Evolutionary conservation across 2,329 filamentous ascomycete genomes (phyloP).

Genomic region (Fusarium penzigii): DNA sequence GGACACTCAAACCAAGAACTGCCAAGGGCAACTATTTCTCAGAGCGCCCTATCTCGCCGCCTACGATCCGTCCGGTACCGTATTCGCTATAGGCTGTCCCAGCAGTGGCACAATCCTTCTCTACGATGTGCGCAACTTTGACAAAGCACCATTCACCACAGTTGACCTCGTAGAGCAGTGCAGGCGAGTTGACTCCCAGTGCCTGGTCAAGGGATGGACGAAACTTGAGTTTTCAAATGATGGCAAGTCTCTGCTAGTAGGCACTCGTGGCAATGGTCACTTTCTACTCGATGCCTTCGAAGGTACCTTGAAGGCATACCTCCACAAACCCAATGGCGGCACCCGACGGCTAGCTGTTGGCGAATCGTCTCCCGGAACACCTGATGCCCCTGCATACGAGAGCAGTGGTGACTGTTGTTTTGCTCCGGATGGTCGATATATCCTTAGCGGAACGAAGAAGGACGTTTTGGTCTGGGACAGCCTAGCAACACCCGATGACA

Average conservation of each 20-base stretch:
- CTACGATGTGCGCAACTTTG: constrained; percentile 92
- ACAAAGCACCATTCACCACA: constrained; percentile 83
- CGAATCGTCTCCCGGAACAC: constrained; percentile 41
- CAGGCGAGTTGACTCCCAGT: constrained; percentile 52
- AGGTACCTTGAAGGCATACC: constrained; percentile 74
- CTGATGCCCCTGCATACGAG: constrained; percentile 44
- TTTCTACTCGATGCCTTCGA: constrained; percentile 93
- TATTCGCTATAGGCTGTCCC: constrained; percentile 88
- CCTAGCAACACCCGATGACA: constrained; percentile 54
- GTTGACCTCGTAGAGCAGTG: constrained; percentile 74
- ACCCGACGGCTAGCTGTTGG: constrained; percentile 55
- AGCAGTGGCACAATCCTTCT: constrained; percentile 77
- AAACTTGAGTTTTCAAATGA: constrained; percentile 96
- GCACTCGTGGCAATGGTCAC: constrained; percentile 81
- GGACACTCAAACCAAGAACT: constrained; percentile 80
- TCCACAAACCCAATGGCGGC: constrained; percentile 59
- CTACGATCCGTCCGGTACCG: constrained; percentile 88
- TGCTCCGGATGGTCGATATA: constrained; percentile 83
- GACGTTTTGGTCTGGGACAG: constrained; percentile 89
- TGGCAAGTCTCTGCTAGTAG: constrained; percentile 81
- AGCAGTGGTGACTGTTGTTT: constrained; percentile 83
- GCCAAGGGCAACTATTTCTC: constrained; percentile 78
- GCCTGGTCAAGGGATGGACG: constrained; percentile 74
- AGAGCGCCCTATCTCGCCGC: constrained; percentile 80
- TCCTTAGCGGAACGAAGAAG: constrained; percentile 75